A percentile compares a stretch with the other conserved stretches of the same genome.
phyloP scores from a whole-genome alignment of 2,329 filamentous ascomycete genomes.

The Apiospora rasikravindrae region DNA sequence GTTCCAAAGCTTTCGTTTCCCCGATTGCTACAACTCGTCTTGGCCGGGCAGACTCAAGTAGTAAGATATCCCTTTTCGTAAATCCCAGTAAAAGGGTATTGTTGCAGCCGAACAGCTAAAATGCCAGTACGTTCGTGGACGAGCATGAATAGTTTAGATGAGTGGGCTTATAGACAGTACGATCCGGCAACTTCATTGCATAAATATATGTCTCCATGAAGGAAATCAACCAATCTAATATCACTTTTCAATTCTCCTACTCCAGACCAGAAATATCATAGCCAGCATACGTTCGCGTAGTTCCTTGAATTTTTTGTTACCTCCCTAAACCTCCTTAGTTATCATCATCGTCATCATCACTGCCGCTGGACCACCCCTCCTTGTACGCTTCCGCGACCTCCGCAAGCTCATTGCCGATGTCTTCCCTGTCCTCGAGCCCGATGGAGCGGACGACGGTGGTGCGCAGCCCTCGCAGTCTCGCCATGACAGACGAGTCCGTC shows the following conservation, averaged over 20 bases:
- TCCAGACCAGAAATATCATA: neutral
- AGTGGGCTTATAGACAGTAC: neutral
- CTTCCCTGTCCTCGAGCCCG: conserved; percentile 80
- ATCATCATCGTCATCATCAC: conserved; percentile 71
- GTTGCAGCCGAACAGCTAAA: no score
- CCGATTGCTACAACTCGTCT: neutral
- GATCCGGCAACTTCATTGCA: no score
- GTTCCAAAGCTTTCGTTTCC: neutral
- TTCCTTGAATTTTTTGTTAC: neutral
- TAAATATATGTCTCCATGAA: neutral
- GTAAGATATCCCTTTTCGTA: no score
- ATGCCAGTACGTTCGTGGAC: no score
- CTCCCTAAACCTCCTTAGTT: conserved; percentile 16
- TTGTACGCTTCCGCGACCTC: conserved; percentile 88
- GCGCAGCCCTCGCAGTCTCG: conserved; percentile 70
- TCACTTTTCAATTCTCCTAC: neutral
- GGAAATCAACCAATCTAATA: neutral
- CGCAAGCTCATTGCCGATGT: conserved; percentile 78
- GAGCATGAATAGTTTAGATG: neutral
- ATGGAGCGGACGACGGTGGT: conserved; percentile 67
- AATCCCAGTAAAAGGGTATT: no score
- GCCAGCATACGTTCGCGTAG: no score
- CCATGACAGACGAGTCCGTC: conserved; percentile 75
- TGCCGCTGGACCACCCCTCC: conserved; percentile 83
- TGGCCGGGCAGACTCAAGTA: neutral